phyloP scores from a whole-genome alignment of 768 basidiomycete species.

The Mycena olivaceomarginata region DNA sequence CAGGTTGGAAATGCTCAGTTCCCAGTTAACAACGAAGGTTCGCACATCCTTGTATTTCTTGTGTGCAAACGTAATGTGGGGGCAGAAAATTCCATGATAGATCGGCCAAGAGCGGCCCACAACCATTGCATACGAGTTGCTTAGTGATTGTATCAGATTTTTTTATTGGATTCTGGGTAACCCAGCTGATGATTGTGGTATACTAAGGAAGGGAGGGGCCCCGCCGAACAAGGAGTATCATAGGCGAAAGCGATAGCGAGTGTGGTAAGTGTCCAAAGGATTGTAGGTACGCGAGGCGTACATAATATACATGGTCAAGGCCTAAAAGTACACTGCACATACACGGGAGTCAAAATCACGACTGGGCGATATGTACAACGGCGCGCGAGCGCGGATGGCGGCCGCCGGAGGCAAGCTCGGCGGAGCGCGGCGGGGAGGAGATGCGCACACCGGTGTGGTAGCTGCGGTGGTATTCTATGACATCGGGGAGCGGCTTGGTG shows the following conservation, averaged over 20 bases:
- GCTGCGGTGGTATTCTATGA: constrained; percentile 57
- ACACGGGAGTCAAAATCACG: constrained; percentile 42
- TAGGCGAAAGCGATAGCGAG: constrained; percentile 38
- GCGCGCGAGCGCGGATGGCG: constrained; percentile 56
- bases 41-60: too few relatives aligned
- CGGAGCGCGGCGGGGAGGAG: constrained; percentile 62
- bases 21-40: too few relatives aligned
- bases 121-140: constrained; percentile 30
- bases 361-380: constrained; percentile 52
- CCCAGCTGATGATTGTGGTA: constrained; percentile 23
- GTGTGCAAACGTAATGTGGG: too few relatives aligned
- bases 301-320: constrained; percentile 15
- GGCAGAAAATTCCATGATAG: neutral
- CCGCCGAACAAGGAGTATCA: constrained; percentile 38
- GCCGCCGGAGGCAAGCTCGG: constrained; percentile 49
- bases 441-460: constrained; percentile 66
- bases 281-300: constrained; percentile 32
- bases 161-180: constrained; percentile 35
- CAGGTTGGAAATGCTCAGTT: too few relatives aligned
- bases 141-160: constrained; percentile 35
- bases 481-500: constrained; percentile 52
- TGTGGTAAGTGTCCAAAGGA: constrained; percentile 39
- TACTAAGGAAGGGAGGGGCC: constrained; percentile 41
- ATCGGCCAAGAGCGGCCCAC: neutral
- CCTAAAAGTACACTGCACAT: constrained; percentile 40